Conservation (phyloP, 2,329 filamentous ascomycete genomes). For the Nemania serpens region DNA sequence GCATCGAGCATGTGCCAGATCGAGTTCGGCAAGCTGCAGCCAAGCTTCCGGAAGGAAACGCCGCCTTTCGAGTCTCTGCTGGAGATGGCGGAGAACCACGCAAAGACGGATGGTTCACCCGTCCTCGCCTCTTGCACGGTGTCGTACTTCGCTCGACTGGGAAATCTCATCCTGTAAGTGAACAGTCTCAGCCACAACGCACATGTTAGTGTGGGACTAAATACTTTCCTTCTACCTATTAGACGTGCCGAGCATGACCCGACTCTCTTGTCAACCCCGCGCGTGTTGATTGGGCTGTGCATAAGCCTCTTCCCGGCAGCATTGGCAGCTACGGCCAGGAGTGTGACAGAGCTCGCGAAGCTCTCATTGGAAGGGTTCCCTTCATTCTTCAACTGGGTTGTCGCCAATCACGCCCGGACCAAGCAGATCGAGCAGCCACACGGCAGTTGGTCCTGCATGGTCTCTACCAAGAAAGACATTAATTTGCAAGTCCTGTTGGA, state of each 20-base stretch:
- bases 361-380: conserved; percentile 25
- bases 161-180: conserved; percentile 27
- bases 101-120: conserved; percentile 24
- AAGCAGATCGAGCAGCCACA: conserved; percentile 24
- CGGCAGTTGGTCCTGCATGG: conserved; percentile 27
- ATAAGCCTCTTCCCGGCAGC: conserved; percentile 27
- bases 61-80: conserved; percentile 24
- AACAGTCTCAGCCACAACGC: neutral
- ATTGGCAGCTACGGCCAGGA: conserved; percentile 23
- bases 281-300: conserved; percentile 23
- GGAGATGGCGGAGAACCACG: conserved; percentile 25
- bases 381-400: conserved; percentile 20
- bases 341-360: conserved; percentile 20
- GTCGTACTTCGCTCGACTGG: conserved; percentile 27
- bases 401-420: conserved; percentile 18
- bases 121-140: conserved; percentile 24
- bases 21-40: conserved; percentile 24
- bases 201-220: neutral
- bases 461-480: conserved; percentile 11
- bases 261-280: conserved; percentile 19
- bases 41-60: conserved; percentile 18
- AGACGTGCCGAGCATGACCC: conserved; percentile 22
- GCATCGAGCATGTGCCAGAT: conserved; percentile 25
- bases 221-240: neutral
- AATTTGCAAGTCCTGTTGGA: conserved; percentile 20